Evolutionary conservation across 1,284 basidiomycete genomes (phyloP), one percentile per base, ranked within the genome.

Genomic region (Trichosporon ovoides): DNA sequence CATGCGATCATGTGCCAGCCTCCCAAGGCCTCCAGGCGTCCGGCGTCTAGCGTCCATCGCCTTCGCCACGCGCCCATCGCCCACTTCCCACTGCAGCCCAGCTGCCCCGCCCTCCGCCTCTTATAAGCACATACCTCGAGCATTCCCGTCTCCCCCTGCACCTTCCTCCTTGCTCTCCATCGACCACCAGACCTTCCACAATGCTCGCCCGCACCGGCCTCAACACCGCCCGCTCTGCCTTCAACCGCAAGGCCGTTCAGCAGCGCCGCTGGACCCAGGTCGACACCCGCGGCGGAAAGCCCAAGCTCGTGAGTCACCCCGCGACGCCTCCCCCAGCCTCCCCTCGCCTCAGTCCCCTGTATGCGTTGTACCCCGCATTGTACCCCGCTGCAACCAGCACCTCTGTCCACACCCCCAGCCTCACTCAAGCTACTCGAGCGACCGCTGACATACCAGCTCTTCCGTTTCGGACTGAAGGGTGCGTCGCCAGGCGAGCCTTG

Each of bases 401-500:
- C n/a, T n/a, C n/a, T n/a, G n/a, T n/a, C n/a, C n/a, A n/a, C n/a
- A n/a, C n/a, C n/a, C n/a, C n/a, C n/a, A n/a, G n/a, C n/a, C n/a
- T n/a, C n/a, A n/a, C n/a, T n/a, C n/a, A n/a, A n/a, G n/a, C n/a
- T n/a, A n/a, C n/a, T n/a, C n/a, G n/a, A n/a, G n/a, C n/a, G n/a
- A n/a, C 22, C 33, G 38, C 58, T 62, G 53, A 59, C 55, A 28
- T 14, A 9, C 9, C 53, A 77, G 76, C 67, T 74, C 61, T 76
- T 74, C 74, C 68, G 76, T 68, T 73, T 76, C 56, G 74, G 74
- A 53, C 60, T 74, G 48, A 68, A 67, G 62, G 68, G 67, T 68
- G 53, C 22, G 58, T 53, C 9, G 36, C 18, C 10, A 6, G 2
- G 18, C 13, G 22, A 19, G 19, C 7, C 16, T 3, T 7, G 14